Evolutionary conservation across 768 basidiomycete genomes (phyloP), one percentile per base, ranked within the genome.

Genomic region (Lactarius psammicola): DNA sequence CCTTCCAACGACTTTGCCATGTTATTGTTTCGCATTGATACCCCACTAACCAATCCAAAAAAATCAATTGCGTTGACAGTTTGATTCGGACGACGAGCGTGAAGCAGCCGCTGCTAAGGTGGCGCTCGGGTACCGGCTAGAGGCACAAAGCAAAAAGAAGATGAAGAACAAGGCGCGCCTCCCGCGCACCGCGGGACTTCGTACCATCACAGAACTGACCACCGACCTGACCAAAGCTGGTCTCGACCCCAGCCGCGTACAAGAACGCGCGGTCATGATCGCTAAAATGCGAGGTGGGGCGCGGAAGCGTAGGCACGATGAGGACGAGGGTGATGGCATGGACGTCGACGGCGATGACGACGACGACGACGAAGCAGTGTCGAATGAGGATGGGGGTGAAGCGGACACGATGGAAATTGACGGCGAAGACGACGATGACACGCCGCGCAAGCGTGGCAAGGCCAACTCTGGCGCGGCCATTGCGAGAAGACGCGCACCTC

Each of bases 141-240:
- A 78, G 61, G 87, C 91, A 15, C 91, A 92, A 73, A 82, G 81
- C 73, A 98, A 97, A 78, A 94, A 95, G 78, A 85, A 87, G 49
- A 86, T 87, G 74, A 94, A 92, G 83, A 94, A 97, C 81, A 82
- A 85, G 69, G 78, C 89, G n/a, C 83, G 83, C 63, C 83, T 88
- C 31, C 96, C 84, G 51, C 90, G 87, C 73, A 96, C 85, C 79
- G 80, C 88, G 74, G 77, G 91, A 77, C 79, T 85, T 62, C 81
- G 86, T 58, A 79, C 86, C 76, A 74, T 90, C 73, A 77, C 79
- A 44, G 93, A 96, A 74, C 85, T 98, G 71, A 87, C 92, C 30
- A 77, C 82, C 13, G 89, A 87, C 74, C 77, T 98, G 76, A 90
- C 89, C n/a, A 86, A 87, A 71, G 92, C 92, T 18, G 97, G 97